Evolutionary conservation across 495 filamentous ascomycete genomes (phyloP).

Genomic region (Neurospora sublineolata): DNA sequence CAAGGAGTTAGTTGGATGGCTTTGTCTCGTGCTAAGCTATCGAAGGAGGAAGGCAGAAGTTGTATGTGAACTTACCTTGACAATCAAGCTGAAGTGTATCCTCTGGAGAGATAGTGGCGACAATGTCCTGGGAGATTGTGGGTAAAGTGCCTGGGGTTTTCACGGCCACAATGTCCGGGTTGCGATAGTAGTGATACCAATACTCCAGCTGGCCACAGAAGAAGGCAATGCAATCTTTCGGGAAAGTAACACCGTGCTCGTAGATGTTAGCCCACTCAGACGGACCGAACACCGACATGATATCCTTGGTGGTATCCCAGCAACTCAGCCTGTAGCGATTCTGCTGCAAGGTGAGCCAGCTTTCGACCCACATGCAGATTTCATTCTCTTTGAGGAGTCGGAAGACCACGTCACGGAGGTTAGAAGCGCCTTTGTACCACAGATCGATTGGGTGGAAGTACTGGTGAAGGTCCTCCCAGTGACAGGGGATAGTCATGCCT

Average conservation of each 20-base stretch:
- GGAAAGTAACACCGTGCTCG: neutral
- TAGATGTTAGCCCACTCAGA: conserved; percentile 3
- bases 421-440: conserved; percentile 29
- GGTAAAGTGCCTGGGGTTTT: neutral
- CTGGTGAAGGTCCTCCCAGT: conserved; percentile 31
- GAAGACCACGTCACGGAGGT: conserved; percentile 30
- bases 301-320: conserved; percentile 15
- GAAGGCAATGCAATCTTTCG: neutral
- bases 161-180: neutral
- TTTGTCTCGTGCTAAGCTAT: neutral
- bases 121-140: neutral
- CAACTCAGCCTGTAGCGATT: conserved; percentile 11
- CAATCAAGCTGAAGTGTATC: neutral
- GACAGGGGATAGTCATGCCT: conserved; percentile 9
- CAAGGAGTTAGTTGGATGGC: neutral
- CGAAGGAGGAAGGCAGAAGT: neutral
- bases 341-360: conserved; percentile 6
- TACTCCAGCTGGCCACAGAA: neutral
- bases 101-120: neutral
- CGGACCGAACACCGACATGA: conserved; percentile 10
- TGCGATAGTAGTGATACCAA: conserved; percentile 6
- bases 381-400: conserved; percentile 22
- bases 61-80: neutral
- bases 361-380: conserved; percentile 13
- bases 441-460: conserved; percentile 45